Percentiles rank a stretch among this genome's conserved stretches.
Evolutionary conservation across 441 rosid genomes (phyloP).

Genomic region (Adansonia rubrostipa): DNA sequence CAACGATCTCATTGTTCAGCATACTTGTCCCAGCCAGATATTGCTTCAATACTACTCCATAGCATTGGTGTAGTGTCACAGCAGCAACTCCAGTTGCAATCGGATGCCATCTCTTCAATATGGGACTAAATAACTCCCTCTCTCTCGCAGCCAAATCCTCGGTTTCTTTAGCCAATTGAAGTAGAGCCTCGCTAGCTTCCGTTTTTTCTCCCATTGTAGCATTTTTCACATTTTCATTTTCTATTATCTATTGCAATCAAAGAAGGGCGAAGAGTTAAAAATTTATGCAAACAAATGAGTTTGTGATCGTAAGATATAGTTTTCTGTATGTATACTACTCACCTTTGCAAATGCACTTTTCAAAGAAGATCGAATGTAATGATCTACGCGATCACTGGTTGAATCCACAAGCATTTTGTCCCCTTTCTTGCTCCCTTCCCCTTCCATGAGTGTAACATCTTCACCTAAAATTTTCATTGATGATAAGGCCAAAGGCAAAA

Average conservation of each 20-base stretch:
- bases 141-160: constrained; percentile 83
- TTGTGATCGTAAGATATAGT: neutral
- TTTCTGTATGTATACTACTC: neutral
- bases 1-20: constrained; percentile 59
- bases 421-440: constrained; percentile 49
- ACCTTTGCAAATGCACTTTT: constrained; percentile 77
- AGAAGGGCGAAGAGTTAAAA: no score
- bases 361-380: constrained; percentile 76
- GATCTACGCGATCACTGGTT: constrained; percentile 63
- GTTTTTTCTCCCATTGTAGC: constrained; percentile 48
- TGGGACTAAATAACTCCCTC: constrained; percentile 71
- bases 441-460: constrained; percentile 49
- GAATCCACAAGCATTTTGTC: constrained; percentile 43
- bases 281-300: no score
- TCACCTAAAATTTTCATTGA: constrained; percentile 78
- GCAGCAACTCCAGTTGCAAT: constrained; percentile 73
- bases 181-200: constrained; percentile 59
- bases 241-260: constrained; percentile 50
- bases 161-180: constrained; percentile 75
- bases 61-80: constrained; percentile 74
- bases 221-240: constrained; percentile 52
- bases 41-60: constrained; percentile 75
- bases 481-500: constrained; percentile 71
- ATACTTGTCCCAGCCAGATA: constrained; percentile 54
- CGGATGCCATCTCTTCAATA: constrained; percentile 73